phyloP scores from a whole-genome alignment of 176 grass and related monocot genomes.

The Triticum urartu region DNA sequence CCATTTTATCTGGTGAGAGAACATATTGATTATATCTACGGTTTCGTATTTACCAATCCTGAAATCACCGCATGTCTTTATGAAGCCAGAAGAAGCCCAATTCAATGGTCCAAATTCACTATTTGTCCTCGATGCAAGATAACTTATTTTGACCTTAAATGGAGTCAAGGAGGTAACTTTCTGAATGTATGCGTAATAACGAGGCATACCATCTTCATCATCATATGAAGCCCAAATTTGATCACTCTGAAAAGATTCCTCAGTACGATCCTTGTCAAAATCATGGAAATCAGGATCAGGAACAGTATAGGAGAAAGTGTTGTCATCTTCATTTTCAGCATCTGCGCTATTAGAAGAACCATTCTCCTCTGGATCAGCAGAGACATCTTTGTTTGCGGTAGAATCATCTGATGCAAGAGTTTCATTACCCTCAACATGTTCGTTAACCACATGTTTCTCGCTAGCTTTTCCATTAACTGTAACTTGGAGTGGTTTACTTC shows the following conservation, averaged over 20 bases:
- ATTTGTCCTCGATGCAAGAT: conserved; percentile 52
- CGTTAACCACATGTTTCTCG: conserved; percentile 26
- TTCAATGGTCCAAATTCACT: conserved; percentile 54
- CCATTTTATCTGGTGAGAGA: conserved; percentile 62
- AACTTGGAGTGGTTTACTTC: conserved; percentile 19
- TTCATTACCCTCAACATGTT: conserved; percentile 33
- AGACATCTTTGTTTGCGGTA: conserved; percentile 21
- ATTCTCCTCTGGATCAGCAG: conserved; percentile 20
- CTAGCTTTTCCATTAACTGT: conserved; percentile 15
- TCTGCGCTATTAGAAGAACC: conserved; percentile 10
- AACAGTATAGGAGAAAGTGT: conserved; percentile 45
- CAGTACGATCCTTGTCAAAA: conserved; percentile 54
- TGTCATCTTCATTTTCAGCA: conserved; percentile 42
- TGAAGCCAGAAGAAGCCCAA: conserved; percentile 62
- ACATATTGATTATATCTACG: conserved; percentile 56
- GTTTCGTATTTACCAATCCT: conserved; percentile 46
- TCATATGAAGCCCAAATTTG: conserved; percentile 77
- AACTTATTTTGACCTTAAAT: conserved; percentile 56
- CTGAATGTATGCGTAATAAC: conserved; percentile 65
- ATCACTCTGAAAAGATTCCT: conserved; percentile 48
- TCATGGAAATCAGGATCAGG: conserved; percentile 79
- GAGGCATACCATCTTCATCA: conserved; percentile 70
- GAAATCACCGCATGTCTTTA: conserved; percentile 67
- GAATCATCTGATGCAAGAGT: conserved; percentile 24
- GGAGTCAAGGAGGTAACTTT: conserved; percentile 55